Base-by-base conservation (phyloP, 345 rosid species). In the Eucalyptus cloeziana region DNA sequence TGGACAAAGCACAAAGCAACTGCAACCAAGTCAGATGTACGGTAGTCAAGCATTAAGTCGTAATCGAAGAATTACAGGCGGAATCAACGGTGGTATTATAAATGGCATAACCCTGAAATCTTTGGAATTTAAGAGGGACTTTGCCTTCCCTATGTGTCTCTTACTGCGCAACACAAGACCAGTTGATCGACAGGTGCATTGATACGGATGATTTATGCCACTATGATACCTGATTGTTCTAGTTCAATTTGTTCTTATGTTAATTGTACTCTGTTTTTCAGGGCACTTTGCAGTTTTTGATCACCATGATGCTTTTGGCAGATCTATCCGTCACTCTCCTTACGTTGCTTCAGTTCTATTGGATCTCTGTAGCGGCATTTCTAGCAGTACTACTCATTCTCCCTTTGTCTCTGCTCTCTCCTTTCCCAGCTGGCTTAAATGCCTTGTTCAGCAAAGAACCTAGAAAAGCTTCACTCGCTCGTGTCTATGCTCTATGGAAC, bases 361-460 rank as follows among this genome's bases (percentile, higher is more conserved):
- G 99, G 98, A 95, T 98, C 91, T 95, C 97, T 91, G 94, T 98
- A 50, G 99, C 93, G 45, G 97, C 94, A 21, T 97, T 98, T 92
- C 96, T 98, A 25, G 97, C 97, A 85, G 94, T 97, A 87, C 94
- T 98, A 93, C 97, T 98, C 88, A 89, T 98, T 89, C 99, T 96
- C 92, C 99, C 99, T 92, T 94, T 96, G 17, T 93, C 99, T 60
- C 89, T 97, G 91, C 97, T 98, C 88, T 96, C 97, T 87, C 99
- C 99, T 80, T 95, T 98, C 93, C 99, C 97, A 8, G 98, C 99
- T 16, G 99, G 99, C 67, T 92, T 98, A 92, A 97, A 97, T 93
- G 99, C 99, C 62, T 95, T 98, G 89, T 94, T 96, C 91, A 97
- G 99, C 92, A 97, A 92, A 93, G 99, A 97, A 93, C 94, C 98